A percentile compares a stretch with the other conserved stretches of the same genome.
Evolutionary conservation across 2,329 filamentous ascomycete genomes (phyloP).

Genomic region (Cadophora sp.): DNA sequence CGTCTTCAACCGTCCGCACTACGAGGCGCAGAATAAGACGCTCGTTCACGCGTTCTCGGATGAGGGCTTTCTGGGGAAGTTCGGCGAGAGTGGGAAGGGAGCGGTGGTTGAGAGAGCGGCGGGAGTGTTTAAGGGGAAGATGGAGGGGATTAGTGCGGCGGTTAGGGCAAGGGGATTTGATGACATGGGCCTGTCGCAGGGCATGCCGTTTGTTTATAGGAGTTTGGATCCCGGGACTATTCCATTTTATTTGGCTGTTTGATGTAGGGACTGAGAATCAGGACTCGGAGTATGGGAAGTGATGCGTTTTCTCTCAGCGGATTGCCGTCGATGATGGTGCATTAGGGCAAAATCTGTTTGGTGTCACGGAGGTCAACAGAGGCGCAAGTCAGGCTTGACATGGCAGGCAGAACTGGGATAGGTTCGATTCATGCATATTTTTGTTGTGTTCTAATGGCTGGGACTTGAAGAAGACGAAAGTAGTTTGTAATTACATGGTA

Average conservation of each 20-base stretch:
- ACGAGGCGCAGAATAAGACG: conserved; percentile 46
- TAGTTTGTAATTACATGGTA: too few species aligned
- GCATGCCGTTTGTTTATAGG: conserved; percentile 54
- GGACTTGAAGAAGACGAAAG: too few species aligned
- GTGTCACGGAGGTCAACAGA: too few species aligned
- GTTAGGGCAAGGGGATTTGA: conserved; percentile 51
- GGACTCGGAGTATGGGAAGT: too few species aligned
- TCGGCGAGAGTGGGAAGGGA: conserved; percentile 38
- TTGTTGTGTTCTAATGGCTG: too few species aligned
- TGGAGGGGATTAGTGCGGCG: conserved; percentile 48
- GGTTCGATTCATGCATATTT: too few species aligned
- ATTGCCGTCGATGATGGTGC: too few species aligned
- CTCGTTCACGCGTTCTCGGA: conserved; percentile 52
- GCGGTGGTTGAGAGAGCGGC: conserved; percentile 44
- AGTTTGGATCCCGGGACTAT: conserved; percentile 30
- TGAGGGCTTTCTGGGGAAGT: conserved; percentile 43
- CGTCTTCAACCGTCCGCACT: conserved; percentile 50
- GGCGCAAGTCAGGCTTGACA: too few species aligned
- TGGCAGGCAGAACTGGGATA: too few species aligned
- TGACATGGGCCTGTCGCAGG: conserved; percentile 49
- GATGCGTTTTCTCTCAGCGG: too few species aligned
- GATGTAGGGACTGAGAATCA: background rate
- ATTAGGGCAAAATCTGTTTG: too few species aligned
- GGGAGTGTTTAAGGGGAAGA: conserved; percentile 45
- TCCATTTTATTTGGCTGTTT: conserved; percentile 25